phyloP scores from a whole-genome alignment of 2,329 filamentous ascomycete genomes.

The Beauveria pseudobassiana region DNA sequence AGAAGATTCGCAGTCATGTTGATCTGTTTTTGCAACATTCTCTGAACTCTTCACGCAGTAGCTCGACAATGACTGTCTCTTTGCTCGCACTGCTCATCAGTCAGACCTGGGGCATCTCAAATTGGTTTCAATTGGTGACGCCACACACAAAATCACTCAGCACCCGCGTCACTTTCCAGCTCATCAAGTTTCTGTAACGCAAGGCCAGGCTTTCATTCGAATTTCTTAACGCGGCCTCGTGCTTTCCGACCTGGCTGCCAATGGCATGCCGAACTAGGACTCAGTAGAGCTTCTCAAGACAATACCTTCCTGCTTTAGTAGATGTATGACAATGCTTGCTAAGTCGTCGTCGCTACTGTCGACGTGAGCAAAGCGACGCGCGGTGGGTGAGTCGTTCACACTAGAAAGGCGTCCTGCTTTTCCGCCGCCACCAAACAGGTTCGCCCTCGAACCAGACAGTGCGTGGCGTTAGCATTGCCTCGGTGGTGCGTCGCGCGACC shows the following conservation, averaged over 20 bases:
- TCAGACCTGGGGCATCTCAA: too few relatives aligned
- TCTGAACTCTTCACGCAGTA: too few relatives aligned
- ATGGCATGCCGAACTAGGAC: background rate
- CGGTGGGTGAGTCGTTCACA: background rate
- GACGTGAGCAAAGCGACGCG: background rate
- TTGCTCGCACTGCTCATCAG: too few relatives aligned
- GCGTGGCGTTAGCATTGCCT: background rate
- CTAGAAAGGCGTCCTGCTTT: background rate
- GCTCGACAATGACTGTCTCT: too few relatives aligned
- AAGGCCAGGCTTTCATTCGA: background rate
- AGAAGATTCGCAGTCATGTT: too few relatives aligned
- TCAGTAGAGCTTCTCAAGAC: background rate
- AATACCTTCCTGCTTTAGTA: background rate
- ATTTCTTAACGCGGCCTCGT: background rate
- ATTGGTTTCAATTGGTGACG: background rate
- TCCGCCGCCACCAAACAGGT: background rate
- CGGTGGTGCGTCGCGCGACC: background rate
- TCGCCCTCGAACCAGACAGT: background rate
- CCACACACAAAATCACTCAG: background rate
- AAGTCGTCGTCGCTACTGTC: background rate
- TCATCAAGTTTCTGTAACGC: background rate
- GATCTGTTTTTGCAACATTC: too few relatives aligned
- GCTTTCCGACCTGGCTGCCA: background rate
- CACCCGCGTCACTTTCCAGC: background rate
- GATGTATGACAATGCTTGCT: background rate